Evolutionary conservation across 1,139 yeast species (phyloP).

Genomic region (Casaregolazyma lundiana): DNA sequence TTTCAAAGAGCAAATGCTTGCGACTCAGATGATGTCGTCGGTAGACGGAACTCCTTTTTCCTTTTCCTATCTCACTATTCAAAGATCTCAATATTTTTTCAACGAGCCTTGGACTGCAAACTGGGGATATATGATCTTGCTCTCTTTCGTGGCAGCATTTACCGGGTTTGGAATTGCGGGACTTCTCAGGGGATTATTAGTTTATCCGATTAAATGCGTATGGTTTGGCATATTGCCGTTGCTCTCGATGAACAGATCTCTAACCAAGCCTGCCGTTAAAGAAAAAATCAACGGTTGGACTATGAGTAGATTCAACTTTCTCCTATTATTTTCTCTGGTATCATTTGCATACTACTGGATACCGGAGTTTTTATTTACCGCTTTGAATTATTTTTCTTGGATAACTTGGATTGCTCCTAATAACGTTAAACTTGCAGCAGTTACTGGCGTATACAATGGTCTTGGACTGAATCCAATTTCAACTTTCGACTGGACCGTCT

Average conservation of each 20-base stretch:
- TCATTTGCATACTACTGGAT: constrained; percentile 52
- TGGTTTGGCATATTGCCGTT: constrained; percentile 36
- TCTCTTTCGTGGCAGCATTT: constrained; percentile 51
- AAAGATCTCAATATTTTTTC: constrained; percentile 29
- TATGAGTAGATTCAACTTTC: constrained; percentile 43
- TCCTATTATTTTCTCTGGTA: constrained; percentile 35
- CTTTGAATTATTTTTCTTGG: constrained; percentile 53
- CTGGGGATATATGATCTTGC: constrained; percentile 42
- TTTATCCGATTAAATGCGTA: constrained; percentile 31
- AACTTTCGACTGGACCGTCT: constrained; percentile 48
- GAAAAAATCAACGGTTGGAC: constrained; percentile 47
- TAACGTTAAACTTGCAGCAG: constrained; percentile 47
- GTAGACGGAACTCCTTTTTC: constrained; percentile 42
- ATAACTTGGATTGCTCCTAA: constrained; percentile 56
- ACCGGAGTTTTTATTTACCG: constrained; percentile 47
- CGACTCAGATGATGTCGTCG: constrained; percentile 44
- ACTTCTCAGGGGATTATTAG: constrained; percentile 41
- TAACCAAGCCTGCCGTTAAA: constrained; percentile 39
- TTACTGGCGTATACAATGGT: constrained; percentile 48
- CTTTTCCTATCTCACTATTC: constrained; percentile 28
- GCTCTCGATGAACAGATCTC: constrained; percentile 21
- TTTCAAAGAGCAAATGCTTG: constrained; percentile 62
- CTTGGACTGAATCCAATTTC: constrained; percentile 51
- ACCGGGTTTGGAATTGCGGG: constrained; percentile 51
- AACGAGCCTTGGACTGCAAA: constrained; percentile 24